Evolutionary conservation across 495 filamentous ascomycete genomes (phyloP), one percentile per base, ranked within the genome.

Genomic region (Rhypophila decipiens): DNA sequence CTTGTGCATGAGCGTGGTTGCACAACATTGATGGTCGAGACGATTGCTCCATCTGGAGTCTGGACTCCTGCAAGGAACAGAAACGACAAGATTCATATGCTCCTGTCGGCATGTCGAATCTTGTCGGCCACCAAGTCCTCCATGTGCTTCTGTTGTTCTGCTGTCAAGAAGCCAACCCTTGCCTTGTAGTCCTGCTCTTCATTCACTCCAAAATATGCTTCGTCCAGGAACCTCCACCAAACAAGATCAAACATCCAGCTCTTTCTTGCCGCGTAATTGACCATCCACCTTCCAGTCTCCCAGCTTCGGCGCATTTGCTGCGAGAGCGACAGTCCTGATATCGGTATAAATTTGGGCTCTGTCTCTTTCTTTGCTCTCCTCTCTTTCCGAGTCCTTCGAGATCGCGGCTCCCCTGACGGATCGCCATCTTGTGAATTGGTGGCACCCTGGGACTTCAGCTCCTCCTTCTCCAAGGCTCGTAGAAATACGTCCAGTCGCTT

Each of bases 181-280:
- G 27, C 7, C 13, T 13, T 7, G 13, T 31, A 31, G 13, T 31
- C 27, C 27, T 31, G 7, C 27, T 7, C 13, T 13, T 31, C 27
- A 31, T 31, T 39, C 3, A 20, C 5, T 4, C 61, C 52, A 27
- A 63, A 62, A 39, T 48, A 62, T 0, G 21, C 31, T 23, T 46
- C 17, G 31, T 65, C 59, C 23, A 60, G 37, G 42, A 46, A 56
- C 22, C 47, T 44, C 57, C 59, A 63, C 24, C 36, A 65, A 20
- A 59, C 23, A 35, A 37, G 37, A 41, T 64, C 61, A 47, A 66
- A 63, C 2, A 51, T 55, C 58, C 55, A 63, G 45, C 58, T 61
- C 38, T 58, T 61, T 18, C 59, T 55, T 11, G 57, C 55, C 1
- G 57, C 61, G 31, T 61, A 57, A 38, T 51, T 62, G 47, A 65